A percentile compares a stretch with the other conserved stretches of the same genome.
phyloP scores from a whole-genome alignment of 495 filamentous ascomycete species.

The Daldinia childiae region DNA sequence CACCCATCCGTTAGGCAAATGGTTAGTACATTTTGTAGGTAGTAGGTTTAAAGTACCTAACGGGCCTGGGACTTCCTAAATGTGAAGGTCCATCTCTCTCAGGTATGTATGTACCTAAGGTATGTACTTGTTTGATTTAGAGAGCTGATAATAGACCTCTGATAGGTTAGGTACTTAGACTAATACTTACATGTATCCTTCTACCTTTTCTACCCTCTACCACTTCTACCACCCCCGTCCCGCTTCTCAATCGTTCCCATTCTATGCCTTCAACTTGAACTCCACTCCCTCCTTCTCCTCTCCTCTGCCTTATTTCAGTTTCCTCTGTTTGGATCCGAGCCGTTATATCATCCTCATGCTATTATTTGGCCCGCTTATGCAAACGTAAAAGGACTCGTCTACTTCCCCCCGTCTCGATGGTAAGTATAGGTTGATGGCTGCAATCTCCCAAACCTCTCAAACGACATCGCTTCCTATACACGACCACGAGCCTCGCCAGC shows the following conservation, averaged over 20 bases:
- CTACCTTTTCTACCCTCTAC: not conserved
- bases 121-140: not conserved
- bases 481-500: constrained; percentile 37
- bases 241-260: constrained; percentile 42
- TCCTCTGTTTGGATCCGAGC: constrained; percentile 27
- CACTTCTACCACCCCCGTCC: constrained; percentile 36
- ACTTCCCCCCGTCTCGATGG: constrained; percentile 28
- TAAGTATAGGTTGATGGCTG: constrained; percentile 42
- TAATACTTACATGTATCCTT: constrained; percentile 3
- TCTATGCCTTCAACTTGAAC: constrained; percentile 40
- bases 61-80: not conserved
- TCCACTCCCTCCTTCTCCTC: constrained; percentile 23
- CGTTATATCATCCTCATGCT: constrained; percentile 41
- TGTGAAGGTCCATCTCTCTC: too few relatives aligned
- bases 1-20: constrained; percentile 37
- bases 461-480: constrained; percentile 37
- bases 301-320: constrained; percentile 26
- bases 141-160: constrained; percentile 29
- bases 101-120: too few relatives aligned
- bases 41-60: constrained; percentile 21
- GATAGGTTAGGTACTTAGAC: not conserved
- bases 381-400: constrained; percentile 25
- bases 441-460: constrained; percentile 40
- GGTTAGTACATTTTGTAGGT: not conserved
- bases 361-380: constrained; percentile 25